These are phyloP conservation scores for Cryphonectria naterciae DNA, from an alignment of 2,329 filamentous ascomycete genomes.

Conservation along the genomic window DNA sequence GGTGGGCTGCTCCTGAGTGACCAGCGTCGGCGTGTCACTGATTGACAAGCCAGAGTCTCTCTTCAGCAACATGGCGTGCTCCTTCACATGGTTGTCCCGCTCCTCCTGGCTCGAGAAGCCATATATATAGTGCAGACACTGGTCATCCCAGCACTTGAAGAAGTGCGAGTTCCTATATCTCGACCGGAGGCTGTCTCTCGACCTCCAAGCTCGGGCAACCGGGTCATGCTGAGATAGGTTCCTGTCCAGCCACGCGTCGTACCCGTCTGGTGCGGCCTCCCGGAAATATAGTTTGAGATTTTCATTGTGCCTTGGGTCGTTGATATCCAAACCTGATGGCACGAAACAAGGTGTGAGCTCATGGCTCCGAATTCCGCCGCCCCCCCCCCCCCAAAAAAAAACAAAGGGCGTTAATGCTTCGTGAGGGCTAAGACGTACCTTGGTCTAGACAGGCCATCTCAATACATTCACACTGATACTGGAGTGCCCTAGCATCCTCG, in stretches of 20 bases:
- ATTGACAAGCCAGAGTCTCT: constrained; percentile 51
- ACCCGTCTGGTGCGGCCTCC: constrained; percentile 51
- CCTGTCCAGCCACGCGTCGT: constrained; percentile 56
- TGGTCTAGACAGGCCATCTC: constrained; percentile 55
- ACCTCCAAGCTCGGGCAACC: constrained; percentile 46
- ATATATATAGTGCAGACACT: constrained; percentile 62
- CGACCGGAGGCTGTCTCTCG: constrained; percentile 43
- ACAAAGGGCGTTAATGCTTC: not conserved
- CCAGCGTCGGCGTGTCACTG: constrained; percentile 42
- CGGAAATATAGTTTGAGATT: constrained; percentile 42
- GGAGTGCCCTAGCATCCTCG: constrained; percentile 60
- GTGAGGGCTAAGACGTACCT: constrained; percentile 41
- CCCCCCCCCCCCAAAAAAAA: not conserved
- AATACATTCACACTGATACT: constrained; percentile 63
- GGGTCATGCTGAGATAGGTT: constrained; percentile 56
- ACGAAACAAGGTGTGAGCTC: constrained; percentile 11
- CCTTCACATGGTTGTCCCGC: constrained; percentile 54
- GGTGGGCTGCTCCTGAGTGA: constrained; percentile 41
- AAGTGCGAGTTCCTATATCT: constrained; percentile 44
- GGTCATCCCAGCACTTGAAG: constrained; percentile 60
- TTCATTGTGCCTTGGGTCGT: constrained; percentile 45
- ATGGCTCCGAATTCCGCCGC: constrained; percentile 1
- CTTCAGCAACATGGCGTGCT: constrained; percentile 49
- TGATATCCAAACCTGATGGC: constrained; percentile 47
- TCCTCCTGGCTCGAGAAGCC: constrained; percentile 57